Conservation (phyloP, 108 stramenopile genomes). For the Nitzschia sp. region DNA sequence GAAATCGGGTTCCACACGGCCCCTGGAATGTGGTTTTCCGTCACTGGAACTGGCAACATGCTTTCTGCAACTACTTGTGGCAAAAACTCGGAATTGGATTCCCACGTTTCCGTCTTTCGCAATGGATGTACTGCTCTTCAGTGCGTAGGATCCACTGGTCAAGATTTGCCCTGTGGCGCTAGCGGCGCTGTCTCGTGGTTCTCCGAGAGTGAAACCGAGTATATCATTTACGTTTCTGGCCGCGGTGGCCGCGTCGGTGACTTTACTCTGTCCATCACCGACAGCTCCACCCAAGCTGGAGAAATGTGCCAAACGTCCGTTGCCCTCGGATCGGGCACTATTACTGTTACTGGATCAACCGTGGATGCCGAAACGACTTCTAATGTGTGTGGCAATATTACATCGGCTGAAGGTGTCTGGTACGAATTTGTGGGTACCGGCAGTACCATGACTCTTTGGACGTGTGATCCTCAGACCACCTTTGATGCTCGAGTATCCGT, state of each 20-base stretch:
- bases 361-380: not conserved
- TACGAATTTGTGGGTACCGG: conserved; percentile 31
- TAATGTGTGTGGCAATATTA: conserved; percentile 1
- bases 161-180: conserved; percentile 24
- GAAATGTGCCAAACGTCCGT: conserved; percentile 15
- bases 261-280: conserved; percentile 27
- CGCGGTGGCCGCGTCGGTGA: conserved; percentile 23
- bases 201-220: conserved; percentile 17
- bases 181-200: conserved; percentile 26
- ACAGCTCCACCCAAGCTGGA: conserved; percentile 2
- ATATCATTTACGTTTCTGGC: conserved; percentile 34
- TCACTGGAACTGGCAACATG: conserved; percentile 29
- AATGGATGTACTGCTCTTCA: conserved; percentile 23
- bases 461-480: conserved; percentile 25
- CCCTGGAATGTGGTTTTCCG: conserved; percentile 35
- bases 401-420: conserved; percentile 29
- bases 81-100: conserved; percentile 18
- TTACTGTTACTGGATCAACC: conserved; percentile 4
- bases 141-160: conserved; percentile 30
- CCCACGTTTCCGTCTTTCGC: conserved; percentile 34
- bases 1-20: conserved; percentile 30
- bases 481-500: conserved; percentile 35
- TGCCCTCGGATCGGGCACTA: conserved; percentile 3
- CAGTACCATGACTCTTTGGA: conserved; percentile 18
- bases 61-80: conserved; percentile 34